A percentile compares a stretch with the other conserved stretches of the same genome.
These are phyloP conservation scores for Heterobasidion occidentale DNA, from an alignment of 1,284 basidiomycete species.

Conservation along the genomic window DNA sequence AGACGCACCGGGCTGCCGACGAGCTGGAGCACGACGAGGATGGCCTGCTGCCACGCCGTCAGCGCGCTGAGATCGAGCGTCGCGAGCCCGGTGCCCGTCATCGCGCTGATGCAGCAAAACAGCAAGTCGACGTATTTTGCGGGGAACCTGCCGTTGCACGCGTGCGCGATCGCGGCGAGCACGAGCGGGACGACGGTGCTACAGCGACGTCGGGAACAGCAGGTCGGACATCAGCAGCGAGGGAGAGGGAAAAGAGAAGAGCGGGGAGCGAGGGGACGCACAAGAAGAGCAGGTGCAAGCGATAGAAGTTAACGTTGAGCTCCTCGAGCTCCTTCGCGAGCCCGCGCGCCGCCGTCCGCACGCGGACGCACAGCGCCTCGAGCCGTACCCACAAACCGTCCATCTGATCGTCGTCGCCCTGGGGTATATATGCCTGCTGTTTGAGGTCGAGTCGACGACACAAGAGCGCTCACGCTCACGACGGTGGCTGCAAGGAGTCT, in stretches of 20 bases:
- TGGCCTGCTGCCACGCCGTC: constrained; percentile 68
- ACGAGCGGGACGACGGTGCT: constrained; percentile 62
- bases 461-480: not conserved
- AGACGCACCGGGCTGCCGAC: constrained; percentile 51
- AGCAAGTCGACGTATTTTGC: constrained; percentile 65
- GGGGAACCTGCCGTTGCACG: constrained; percentile 53
- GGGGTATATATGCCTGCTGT: not conserved
- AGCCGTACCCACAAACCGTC: not conserved
- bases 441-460: not conserved
- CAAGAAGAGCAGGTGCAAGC: constrained; percentile 48
- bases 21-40: constrained; percentile 62
- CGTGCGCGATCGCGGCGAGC: constrained; percentile 61
- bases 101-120: constrained; percentile 68
- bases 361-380: no score
- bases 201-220: no score
- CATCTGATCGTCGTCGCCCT: not conserved
- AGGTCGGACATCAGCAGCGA: no score
- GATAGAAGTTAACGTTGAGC: constrained; percentile 56
- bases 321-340: constrained; percentile 15
- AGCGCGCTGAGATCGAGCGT: constrained; percentile 66
- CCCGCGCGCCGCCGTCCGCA: not conserved
- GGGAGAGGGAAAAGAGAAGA: no score
- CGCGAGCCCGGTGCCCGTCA: constrained; percentile 69
- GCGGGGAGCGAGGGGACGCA: constrained; percentile 20
- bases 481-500: not conserved